Percentiles rank a stretch among this genome's conserved stretches.
Evolutionary conservation across 768 basidiomycete genomes (phyloP).

Genomic region (Kwoniella newhampshirensis): DNA sequence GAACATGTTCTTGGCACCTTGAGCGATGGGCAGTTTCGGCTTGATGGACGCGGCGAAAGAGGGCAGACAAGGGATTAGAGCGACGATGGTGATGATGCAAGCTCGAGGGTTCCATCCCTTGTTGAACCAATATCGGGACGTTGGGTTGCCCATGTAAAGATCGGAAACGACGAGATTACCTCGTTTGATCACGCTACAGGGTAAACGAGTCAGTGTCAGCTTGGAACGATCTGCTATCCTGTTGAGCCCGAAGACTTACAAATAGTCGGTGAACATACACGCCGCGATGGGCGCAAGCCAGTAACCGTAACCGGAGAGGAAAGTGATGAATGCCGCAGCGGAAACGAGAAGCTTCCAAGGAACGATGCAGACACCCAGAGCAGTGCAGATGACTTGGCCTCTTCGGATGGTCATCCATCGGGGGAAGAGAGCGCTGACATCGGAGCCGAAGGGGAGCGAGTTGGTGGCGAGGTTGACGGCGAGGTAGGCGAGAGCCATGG

Average conservation of each 20-base stretch:
- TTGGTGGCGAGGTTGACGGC: slow-evolving; percentile 35
- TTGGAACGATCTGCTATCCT: too few species aligned
- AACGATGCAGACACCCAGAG: slow-evolving; percentile 25
- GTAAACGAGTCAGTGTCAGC: too few species aligned
- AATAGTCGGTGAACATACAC: slow-evolving; percentile 75
- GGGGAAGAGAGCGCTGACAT: slow-evolving; percentile 36
- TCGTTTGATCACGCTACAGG: slow-evolving; percentile 58
- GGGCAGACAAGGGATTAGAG: slow-evolving; percentile 25
- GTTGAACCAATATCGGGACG: slow-evolving; percentile 22
- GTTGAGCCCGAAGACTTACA: slow-evolving; percentile 26
- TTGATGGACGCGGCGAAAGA: slow-evolving; percentile 20
- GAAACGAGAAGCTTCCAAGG: slow-evolving; percentile 35
- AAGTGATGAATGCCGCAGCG: slow-evolving; percentile 1
- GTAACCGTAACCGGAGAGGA: slow-evolving; percentile 2
- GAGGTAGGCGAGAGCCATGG: slow-evolving; percentile 25
- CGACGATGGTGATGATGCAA: slow-evolving; percentile 11
- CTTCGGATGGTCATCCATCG: slow-evolving; percentile 40
- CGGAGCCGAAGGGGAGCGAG: slow-evolving; percentile 36
- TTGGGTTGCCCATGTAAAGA: slow-evolving; percentile 58
- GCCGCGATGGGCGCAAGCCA: slow-evolving; percentile 1
- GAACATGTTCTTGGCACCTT: slow-evolving; percentile 16
- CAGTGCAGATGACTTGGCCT: slow-evolving; percentile 31
- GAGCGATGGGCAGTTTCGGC: slow-evolving; percentile 10
- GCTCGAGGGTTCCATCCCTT: slow-evolving; percentile 22
- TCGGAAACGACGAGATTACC: slow-evolving; percentile 68